Evolutionary conservation across 1,284 basidiomycete species (phyloP).

Genomic region (Puccinia polysora): DNA sequence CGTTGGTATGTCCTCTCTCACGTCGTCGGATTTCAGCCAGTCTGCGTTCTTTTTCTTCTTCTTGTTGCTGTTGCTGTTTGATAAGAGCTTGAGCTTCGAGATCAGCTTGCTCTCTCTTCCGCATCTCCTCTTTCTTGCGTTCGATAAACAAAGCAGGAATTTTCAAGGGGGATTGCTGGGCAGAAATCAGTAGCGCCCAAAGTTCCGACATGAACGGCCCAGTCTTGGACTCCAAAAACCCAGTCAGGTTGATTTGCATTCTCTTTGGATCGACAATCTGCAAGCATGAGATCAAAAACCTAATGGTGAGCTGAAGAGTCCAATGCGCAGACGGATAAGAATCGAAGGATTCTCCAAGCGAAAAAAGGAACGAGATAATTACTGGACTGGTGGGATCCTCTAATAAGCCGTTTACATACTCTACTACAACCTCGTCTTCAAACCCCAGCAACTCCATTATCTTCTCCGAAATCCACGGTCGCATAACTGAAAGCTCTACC

Average conservation of each 20-base stretch:
- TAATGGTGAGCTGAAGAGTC: not conserved
- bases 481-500: slow-evolving; percentile 80
- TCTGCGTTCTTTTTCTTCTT: slow-evolving; percentile 55
- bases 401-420: slow-evolving; percentile 86
- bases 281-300: slow-evolving; percentile 15
- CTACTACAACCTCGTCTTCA: slow-evolving; percentile 94
- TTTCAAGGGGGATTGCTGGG: slow-evolving; percentile 79
- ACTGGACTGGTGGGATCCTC: slow-evolving; percentile 81
- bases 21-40: slow-evolving; percentile 49
- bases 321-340: no score
- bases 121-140: slow-evolving; percentile 90
- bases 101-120: slow-evolving; percentile 66
- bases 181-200: slow-evolving; percentile 84
- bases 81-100: slow-evolving; percentile 59
- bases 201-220: slow-evolving; percentile 77
- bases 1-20: slow-evolving; percentile 47
- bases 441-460: slow-evolving; percentile 83
- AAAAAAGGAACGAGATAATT: slow-evolving; percentile 49
- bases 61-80: slow-evolving; percentile 60
- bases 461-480: slow-evolving; percentile 89
- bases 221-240: slow-evolving; percentile 74
- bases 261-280: slow-evolving; percentile 85
- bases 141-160: slow-evolving; percentile 91
- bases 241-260: slow-evolving; percentile 89
- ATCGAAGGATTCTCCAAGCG: not conserved